Evolutionary conservation across 768 basidiomycete species (phyloP), one percentile per base, ranked within the genome.

Genomic region (Mycena amicta): DNA sequence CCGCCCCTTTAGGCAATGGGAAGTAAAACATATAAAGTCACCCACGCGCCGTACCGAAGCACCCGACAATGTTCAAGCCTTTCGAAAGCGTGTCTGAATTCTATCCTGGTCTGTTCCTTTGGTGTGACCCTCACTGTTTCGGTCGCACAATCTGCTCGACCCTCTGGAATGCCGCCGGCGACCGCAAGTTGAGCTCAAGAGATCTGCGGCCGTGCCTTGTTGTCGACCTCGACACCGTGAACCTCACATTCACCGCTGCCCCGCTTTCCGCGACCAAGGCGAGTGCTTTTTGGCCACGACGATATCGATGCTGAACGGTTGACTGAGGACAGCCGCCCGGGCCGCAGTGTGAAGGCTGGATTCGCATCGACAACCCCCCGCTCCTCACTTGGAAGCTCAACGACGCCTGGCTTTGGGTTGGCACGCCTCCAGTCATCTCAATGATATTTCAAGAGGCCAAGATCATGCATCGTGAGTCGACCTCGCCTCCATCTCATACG

Each of bases 21-120:
- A n/a, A n/a, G n/a, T n/a, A n/a, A n/a, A n/a, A n/a, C n/a, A n/a
- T n/a, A n/a, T n/a, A n/a, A n/a, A n/a, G n/a, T n/a, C n/a, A n/a
- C n/a, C n/a, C n/a, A n/a, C n/a, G n/a, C n/a, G n/a, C n/a, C n/a
- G n/a, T n/a, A n/a, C n/a, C n/a, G n/a, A n/a, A n/a, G n/a, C 33
- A 37, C 11, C 33, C 47, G 6, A 5, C 47, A 25, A 49, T 49
- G 47, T 49, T 49, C 26, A 8, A 5, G 6, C 47, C 47, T 5
- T 49, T 49, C 47, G 6, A 26, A 49, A 26, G 25, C 26, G 25
- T 49, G 13, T 12, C 22, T 23, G 47, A 49, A 5, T 49, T 49
- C 47, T 49, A 27, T n/a, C 47, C 47, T 13, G 47, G 47, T 23
- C 47, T 49, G 6, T 49, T 49, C 47, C 47, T 49, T 23, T 49